Evolutionary conservation across 2,329 filamentous ascomycete species (phyloP).

Genomic region (Sporothrix humicola): DNA sequence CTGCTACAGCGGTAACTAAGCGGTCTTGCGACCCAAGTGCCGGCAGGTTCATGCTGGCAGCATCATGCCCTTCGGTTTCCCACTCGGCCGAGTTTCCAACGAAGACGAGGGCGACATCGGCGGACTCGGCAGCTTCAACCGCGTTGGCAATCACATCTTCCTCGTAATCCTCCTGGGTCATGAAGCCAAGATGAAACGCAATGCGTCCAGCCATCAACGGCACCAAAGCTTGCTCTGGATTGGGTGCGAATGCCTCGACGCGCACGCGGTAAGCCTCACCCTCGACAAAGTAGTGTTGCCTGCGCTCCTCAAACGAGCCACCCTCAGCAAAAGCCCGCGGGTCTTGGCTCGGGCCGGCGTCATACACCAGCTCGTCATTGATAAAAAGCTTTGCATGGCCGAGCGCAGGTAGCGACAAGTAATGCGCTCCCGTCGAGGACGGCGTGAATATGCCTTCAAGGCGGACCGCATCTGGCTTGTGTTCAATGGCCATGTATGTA

Average conservation of each 20-base stretch:
- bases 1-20: slow-evolving; percentile 6
- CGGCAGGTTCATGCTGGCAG: slow-evolving; percentile 16
- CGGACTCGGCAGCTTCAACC: slow-evolving; percentile 14
- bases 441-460: slow-evolving; percentile 25
- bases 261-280: neutral
- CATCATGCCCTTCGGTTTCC: slow-evolving; percentile 27
- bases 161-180: slow-evolving; percentile 19
- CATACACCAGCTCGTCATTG: slow-evolving; percentile 23
- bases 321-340: slow-evolving; percentile 4
- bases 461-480: slow-evolving; percentile 2
- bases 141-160: slow-evolving; percentile 19
- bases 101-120: slow-evolving; percentile 24
- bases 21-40: slow-evolving; percentile 5
- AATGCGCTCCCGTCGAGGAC: neutral
- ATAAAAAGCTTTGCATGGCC: slow-evolving; percentile 15
- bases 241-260: neutral
- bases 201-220: slow-evolving; percentile 20
- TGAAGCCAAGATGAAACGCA: slow-evolving; percentile 23
- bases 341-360: slow-evolving; percentile 1
- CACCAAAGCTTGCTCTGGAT: neutral
- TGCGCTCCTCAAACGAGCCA: slow-evolving; percentile 1
- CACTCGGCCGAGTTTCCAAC: slow-evolving; percentile 17
- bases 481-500: slow-evolving; percentile 18
- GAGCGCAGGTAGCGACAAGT: neutral
- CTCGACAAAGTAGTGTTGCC: neutral